Conservation (phyloP, 345 rosid species). For the Eucalyptus globulus region DNA sequence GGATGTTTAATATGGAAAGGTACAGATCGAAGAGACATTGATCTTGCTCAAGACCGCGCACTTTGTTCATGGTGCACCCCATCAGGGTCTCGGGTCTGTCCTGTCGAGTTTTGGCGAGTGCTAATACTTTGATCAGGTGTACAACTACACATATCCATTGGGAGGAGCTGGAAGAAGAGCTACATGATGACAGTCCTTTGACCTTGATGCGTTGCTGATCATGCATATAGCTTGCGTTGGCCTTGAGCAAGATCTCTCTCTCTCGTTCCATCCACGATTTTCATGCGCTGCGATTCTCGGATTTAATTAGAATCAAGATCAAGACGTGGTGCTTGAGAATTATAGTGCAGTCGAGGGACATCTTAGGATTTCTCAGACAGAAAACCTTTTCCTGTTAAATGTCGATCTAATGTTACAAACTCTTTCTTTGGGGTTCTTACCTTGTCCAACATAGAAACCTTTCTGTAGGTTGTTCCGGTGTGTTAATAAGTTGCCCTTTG, state of each 20-base stretch:
- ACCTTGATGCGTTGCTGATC: slow-evolving; percentile 3
- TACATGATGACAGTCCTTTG: not conserved
- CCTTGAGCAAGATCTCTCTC: not conserved
- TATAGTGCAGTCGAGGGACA: not conserved
- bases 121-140: not conserved
- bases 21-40: not conserved
- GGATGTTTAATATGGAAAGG: not conserved
- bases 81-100: not conserved
- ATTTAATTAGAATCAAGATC: not conserved
- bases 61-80: not conserved
- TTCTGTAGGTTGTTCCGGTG: not conserved
- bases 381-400: not conserved
- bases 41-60: slow-evolving; percentile 16
- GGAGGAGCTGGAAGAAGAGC: not conserved
- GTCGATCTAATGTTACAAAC: not conserved
- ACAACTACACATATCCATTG: not conserved
- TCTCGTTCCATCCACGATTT: not conserved
- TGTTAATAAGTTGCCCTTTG: not conserved
- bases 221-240: not conserved
- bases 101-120: not conserved
- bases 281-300: not conserved
- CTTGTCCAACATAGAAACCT: not conserved
- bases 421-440: not conserved
- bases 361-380: not conserved
- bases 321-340: not conserved